These are phyloP conservation scores for Mycocentrospora acerina DNA, from an alignment of 2,329 filamentous ascomycete genomes.

Conservation along the genomic window DNA sequence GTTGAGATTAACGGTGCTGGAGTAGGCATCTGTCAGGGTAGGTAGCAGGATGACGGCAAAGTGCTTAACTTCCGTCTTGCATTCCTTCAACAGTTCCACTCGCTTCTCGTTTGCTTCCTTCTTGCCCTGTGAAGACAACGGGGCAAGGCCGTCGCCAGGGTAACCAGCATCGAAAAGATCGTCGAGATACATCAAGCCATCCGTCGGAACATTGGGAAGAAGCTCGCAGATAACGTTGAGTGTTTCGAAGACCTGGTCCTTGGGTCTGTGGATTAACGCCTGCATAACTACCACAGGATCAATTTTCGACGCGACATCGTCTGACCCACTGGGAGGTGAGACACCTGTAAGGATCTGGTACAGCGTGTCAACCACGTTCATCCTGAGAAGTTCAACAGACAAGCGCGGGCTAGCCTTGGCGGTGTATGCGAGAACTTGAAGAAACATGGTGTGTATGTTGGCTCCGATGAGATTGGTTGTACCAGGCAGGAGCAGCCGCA, in stretches of 20 bases:
- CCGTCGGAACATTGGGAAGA: conserved; percentile 70
- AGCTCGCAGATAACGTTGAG: conserved; percentile 97
- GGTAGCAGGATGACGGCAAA: conserved; percentile 93
- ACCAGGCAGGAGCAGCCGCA: conserved; percentile 85
- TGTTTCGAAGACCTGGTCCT: conserved; percentile 95
- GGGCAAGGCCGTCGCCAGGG: conserved; percentile 48
- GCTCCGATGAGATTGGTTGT: conserved; percentile 93
- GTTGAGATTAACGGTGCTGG: conserved; percentile 92
- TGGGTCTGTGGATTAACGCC: conserved; percentile 89
- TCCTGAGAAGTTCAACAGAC: conserved; percentile 87
- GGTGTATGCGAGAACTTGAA: conserved; percentile 86
- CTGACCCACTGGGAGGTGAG: conserved; percentile 77
- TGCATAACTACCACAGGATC: conserved; percentile 99
- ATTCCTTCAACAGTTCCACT: conserved; percentile 77
- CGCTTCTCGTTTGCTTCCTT: conserved; percentile 75
- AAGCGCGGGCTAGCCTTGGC: conserved; percentile 84
- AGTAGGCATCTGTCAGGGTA: conserved; percentile 93
- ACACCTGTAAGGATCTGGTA: conserved; percentile 97
- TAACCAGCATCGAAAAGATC: conserved; percentile 53
- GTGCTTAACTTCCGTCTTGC: conserved; percentile 81
- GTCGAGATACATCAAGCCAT: conserved; percentile 55
- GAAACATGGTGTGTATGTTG: conserved; percentile 93
- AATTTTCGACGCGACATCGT: conserved; percentile 80
- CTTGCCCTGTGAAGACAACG: conserved; percentile 47
- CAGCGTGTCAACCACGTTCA: conserved; percentile 95